Conservation (phyloP, 2,329 filamentous ascomycete genomes). For the Hypoxylon sp. region DNA sequence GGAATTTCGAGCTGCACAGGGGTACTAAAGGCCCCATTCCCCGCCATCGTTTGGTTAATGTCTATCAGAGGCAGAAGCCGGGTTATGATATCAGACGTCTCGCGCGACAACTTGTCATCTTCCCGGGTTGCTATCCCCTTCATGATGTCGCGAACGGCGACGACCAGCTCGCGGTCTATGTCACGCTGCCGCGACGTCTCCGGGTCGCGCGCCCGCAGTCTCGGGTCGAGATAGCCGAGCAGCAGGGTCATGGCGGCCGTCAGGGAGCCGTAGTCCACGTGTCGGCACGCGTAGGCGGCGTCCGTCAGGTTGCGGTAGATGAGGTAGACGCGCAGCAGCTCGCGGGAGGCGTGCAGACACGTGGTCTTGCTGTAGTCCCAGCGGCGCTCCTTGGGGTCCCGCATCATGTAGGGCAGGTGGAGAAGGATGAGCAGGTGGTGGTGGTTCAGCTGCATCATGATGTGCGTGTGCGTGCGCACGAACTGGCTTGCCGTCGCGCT, state of each 20-base stretch:
- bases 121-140: conserved; percentile 50
- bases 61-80: conserved; percentile 53
- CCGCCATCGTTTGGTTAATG: conserved; percentile 30
- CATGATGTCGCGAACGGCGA: conserved; percentile 50
- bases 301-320: conserved; percentile 54
- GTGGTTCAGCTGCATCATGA: conserved; percentile 60
- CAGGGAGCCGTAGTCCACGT: conserved; percentile 61
- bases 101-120: conserved; percentile 52
- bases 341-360: conserved; percentile 60
- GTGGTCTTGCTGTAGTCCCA: conserved; percentile 59
- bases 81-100: conserved; percentile 54
- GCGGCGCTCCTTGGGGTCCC: conserved; percentile 48
- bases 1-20: conserved; percentile 55
- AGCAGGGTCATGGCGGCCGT: conserved; percentile 61
- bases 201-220: conserved; percentile 36
- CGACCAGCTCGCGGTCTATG: conserved; percentile 50
- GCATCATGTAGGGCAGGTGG: conserved; percentile 64
- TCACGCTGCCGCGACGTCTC: conserved; percentile 39
- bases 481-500: conserved; percentile 41
- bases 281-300: conserved; percentile 54
- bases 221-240: conserved; percentile 57
- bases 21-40: conserved; percentile 13
- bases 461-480: conserved; percentile 41
- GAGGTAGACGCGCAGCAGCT: conserved; percentile 58
- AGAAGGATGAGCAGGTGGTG: conserved; percentile 60